phyloP scores from a whole-genome alignment of 441 rosid genomes.

The Erysimum pusillum region DNA sequence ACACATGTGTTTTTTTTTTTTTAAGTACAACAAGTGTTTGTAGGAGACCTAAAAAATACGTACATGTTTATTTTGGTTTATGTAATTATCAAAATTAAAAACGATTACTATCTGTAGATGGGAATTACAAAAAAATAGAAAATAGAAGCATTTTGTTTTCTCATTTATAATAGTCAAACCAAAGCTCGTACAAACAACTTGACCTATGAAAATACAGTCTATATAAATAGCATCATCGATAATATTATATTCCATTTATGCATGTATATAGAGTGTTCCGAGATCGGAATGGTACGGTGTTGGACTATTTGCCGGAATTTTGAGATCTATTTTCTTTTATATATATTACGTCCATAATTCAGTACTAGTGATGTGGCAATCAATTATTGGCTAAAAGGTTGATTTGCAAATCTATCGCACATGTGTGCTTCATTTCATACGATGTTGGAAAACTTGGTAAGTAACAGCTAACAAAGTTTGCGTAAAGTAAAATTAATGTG shows the following conservation, averaged over 20 bases:
- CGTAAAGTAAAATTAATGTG: not conserved
- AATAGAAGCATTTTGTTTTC: not conserved
- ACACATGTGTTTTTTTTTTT: too few relatives aligned
- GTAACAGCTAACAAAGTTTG: not conserved
- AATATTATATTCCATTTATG: not conserved
- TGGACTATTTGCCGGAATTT: conserved; percentile 4
- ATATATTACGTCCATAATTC: too few relatives aligned
- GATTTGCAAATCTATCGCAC: conserved; percentile 35
- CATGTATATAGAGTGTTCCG: not conserved
- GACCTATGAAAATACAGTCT: not conserved
- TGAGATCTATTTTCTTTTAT: too few relatives aligned
- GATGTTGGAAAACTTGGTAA: conserved; percentile 23
- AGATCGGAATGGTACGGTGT: conserved; percentile 12
- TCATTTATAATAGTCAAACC: not conserved
- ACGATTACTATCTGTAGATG: not conserved
- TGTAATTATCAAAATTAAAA: not conserved
- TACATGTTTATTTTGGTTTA: not conserved
- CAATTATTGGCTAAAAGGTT: not conserved
- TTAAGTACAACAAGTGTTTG: not conserved
- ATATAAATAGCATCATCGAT: not conserved
- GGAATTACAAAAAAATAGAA: not conserved
- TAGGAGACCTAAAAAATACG: not conserved
- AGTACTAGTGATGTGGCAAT: not conserved
- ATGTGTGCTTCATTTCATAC: conserved; percentile 39
- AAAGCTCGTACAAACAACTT: not conserved